A percentile compares a stretch with the other conserved stretches of the same genome.
These are phyloP conservation scores for Pseudogymnoascus sp. DNA, from an alignment of 2,329 filamentous ascomycete species.

Conservation along the genomic window DNA sequence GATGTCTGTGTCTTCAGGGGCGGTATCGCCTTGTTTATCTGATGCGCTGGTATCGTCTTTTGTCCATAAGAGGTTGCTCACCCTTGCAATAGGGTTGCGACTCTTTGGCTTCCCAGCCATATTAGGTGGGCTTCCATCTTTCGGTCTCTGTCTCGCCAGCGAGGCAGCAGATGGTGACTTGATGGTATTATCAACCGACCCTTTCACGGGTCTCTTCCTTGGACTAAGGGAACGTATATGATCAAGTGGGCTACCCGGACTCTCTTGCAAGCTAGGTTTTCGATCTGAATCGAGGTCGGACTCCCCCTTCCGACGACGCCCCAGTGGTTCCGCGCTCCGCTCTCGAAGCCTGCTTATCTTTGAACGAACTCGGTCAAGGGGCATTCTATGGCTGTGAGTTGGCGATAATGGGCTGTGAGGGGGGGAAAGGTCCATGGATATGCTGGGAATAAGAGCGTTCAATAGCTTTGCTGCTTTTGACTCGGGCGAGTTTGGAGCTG, in stretches of 20 bases:
- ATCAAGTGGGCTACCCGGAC: background rate
- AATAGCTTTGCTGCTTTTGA: constrained; percentile 16
- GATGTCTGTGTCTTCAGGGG: constrained; percentile 41
- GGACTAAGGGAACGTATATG: constrained; percentile 39
- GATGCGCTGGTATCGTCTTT: constrained; percentile 40
- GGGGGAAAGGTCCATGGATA: constrained; percentile 57
- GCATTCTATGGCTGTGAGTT: constrained; percentile 42
- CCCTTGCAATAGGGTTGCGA: constrained; percentile 55
- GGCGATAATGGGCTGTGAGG: constrained; percentile 54
- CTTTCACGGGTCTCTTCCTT: constrained; percentile 27
- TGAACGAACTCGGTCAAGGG: constrained; percentile 34
- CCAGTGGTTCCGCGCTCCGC: constrained; percentile 13
- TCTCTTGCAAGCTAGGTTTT: background rate
- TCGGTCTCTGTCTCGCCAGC: constrained; percentile 31
- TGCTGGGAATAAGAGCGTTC: constrained; percentile 46
- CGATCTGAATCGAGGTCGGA: background rate
- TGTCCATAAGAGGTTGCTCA: constrained; percentile 54
- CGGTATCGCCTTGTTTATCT: constrained; percentile 36
- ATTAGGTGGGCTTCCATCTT: constrained; percentile 3
- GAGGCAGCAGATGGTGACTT: background rate
- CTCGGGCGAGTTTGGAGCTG: constrained; percentile 29
- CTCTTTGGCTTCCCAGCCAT: constrained; percentile 23
- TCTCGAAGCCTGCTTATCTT: constrained; percentile 32
- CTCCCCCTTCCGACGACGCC: background rate
- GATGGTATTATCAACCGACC: background rate